Evolutionary conservation across 805 yeast species (phyloP).

Genomic region (Brettanomyces anomalus): DNA sequence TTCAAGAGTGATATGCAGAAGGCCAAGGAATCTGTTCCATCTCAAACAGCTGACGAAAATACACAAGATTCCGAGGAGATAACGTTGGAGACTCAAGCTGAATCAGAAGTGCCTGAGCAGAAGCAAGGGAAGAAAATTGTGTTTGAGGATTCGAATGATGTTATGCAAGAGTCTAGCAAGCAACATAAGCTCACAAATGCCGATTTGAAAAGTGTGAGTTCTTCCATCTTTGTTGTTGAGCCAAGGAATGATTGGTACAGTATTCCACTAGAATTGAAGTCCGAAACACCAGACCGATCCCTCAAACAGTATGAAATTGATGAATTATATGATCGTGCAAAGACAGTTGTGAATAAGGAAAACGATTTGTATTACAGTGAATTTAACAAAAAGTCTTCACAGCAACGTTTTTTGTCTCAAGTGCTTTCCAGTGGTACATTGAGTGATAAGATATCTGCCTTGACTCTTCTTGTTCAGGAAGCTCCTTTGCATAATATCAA

Average conservation of each 20-base stretch:
- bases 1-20: slow-evolving; percentile 27
- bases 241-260: slow-evolving; percentile 73
- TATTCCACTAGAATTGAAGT: slow-evolving; percentile 30
- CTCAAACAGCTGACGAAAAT: slow-evolving; percentile 19
- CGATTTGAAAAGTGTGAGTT: slow-evolving; percentile 39
- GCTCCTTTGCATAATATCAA: slow-evolving; percentile 86
- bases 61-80: slow-evolving; percentile 27
- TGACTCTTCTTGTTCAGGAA: slow-evolving; percentile 87
- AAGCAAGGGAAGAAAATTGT: slow-evolving; percentile 12
- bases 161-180: slow-evolving; percentile 16
- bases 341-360: slow-evolving; percentile 56
- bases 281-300: slow-evolving; percentile 24
- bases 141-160: slow-evolving; percentile 19
- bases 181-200: neutral
- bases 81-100: slow-evolving; percentile 20
- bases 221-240: slow-evolving; percentile 49
- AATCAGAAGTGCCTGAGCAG: neutral
- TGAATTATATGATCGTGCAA: slow-evolving; percentile 56
- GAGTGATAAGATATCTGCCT: slow-evolving; percentile 89
- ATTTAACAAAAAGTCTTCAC: slow-evolving; percentile 68
- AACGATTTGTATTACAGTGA: slow-evolving; percentile 64
- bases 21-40: slow-evolving; percentile 17
- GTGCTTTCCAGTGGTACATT: slow-evolving; percentile 88
- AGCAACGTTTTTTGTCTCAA: slow-evolving; percentile 79
- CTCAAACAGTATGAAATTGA: slow-evolving; percentile 48